Evolutionary conservation across 2,329 filamentous ascomycete genomes (phyloP), one percentile per base, ranked within the genome.

Genomic region (Elsinoe fawcettii): DNA sequence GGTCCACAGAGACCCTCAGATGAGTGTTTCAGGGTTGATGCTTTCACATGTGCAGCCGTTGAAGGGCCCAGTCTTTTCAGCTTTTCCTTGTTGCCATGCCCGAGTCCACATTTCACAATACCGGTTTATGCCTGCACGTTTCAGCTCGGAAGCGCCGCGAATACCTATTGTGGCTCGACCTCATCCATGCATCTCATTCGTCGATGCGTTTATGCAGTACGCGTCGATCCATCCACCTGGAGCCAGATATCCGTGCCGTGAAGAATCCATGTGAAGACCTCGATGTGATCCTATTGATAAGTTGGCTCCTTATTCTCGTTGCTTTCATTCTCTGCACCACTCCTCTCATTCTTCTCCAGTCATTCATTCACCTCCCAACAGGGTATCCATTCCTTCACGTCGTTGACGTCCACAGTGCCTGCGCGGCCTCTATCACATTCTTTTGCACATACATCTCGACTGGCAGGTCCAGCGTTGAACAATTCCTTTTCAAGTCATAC

Each of bases 371-470:
- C 25, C 18, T 6, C 12, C 22, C 8, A 30, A 9, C 27, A 5
- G 27, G 27, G 27, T 9, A 30, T 5, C 9, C n/a, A 51, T 20
- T 18, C 46, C 11, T 51, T 32, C 46, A 32, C 25, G 22, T 30
- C 22, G n/a, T 51, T 30, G 46, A 25, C 30, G 16, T 51, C 12
- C 46, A 32, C 25, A 51, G 46, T 51, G 46, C 46, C 46, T 51
- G 46, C 46, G 25, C 18, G 46, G 46, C 46, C 11, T 16, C 27
- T 25, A 32, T 51, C 27, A 51, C 46, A 32, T 32, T 51, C 46
- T 5, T 51, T 51, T 18, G 16, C 27, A 32, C 7, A 44, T 23
- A 34, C n/a, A n/a, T 51, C 25, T 16, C n/a, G n/a, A n/a, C 46
- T 51, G 46, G 46, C 46, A 6, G 46, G 46, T 34, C 46, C 46